Percentiles rank a stretch among this genome's conserved stretches.
phyloP scores from a whole-genome alignment of 352 stramenopile species.

The Blastocystis sp. region DNA sequence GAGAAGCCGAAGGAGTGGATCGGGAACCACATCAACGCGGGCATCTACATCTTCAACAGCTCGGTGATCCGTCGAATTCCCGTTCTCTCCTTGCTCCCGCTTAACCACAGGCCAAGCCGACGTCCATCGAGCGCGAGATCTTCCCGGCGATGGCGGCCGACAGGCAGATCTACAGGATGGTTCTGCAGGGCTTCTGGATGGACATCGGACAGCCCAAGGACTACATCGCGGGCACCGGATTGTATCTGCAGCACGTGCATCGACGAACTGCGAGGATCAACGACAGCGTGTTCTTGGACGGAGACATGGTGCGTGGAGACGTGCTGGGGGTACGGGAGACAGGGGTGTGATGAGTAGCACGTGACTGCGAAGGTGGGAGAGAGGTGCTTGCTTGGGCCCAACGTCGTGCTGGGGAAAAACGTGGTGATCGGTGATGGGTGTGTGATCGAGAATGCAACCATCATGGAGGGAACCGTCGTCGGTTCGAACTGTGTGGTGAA shows the following conservation, averaged over 20 bases:
- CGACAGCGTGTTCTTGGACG: constrained; percentile 66
- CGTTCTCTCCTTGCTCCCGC: constrained; percentile 1
- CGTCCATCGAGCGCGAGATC: constrained; percentile 80
- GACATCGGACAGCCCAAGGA: constrained; percentile 81
- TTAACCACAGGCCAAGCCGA: constrained; percentile 67
- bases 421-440: constrained; percentile 75
- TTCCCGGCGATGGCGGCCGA: constrained; percentile 81
- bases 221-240: constrained; percentile 76
- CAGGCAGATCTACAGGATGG: constrained; percentile 76
- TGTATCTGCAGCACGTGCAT: constrained; percentile 74
- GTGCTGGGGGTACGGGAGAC: constrained; percentile 69
- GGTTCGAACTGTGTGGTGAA: constrained; percentile 73
- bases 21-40: constrained; percentile 80
- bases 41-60: constrained; percentile 80
- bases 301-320: constrained; percentile 74
- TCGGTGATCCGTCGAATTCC: constrained; percentile 78
- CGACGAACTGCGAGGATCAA: constrained; percentile 65
- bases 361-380: constrained; percentile 72
- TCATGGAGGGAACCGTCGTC: constrained; percentile 74
- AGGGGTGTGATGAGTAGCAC: constrained; percentile 64
- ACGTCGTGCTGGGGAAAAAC: constrained; percentile 77
- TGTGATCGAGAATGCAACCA: constrained; percentile 77
- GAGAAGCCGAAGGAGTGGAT: constrained; percentile 80
- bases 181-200: constrained; percentile 80
- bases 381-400: constrained; percentile 74